Base-by-base conservation (phyloP, 768 basidiomycete genomes). In the Tremella mesenterica region DNA sequence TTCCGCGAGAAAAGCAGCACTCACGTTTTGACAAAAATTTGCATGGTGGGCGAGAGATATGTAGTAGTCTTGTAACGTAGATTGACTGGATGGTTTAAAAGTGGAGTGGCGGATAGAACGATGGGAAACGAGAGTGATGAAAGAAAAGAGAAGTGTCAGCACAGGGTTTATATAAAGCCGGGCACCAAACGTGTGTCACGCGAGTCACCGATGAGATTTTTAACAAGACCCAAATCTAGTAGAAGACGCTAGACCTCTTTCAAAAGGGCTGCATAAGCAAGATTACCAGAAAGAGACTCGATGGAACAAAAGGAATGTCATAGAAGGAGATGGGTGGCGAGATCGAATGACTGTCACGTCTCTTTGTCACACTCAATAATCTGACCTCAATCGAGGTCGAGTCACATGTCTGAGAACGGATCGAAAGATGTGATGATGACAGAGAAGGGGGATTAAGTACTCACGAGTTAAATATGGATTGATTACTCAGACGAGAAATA, bases 1-100 rank as follows among this genome's bases (percentile, higher is more conserved):
- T 9, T 41, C 27, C n/a, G 21, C 6, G 23, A 47, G 41, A 25
- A 36, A n/a, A 43, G 8, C 26, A n/a, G 41, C 18, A 20, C 9
- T 54, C 39, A 57, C 44, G 58, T 64, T 53, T 63, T 65, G 44
- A 69, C 66, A 47, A 67, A 67, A 54, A 69, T 67, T 57, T 93
- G 91, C 91, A 93, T 92, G 47, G 54, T 61, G 51, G n/a, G 46
- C 36, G 47, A 29, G 28, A 7, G 23, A 16, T 31, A 18, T 18
- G 3, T 12, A 31, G 20, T 26, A 20, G 29, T 3, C 29, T 5
- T 3, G 29, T 27, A 27, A 28, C 20, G n/a, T 48, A n/a, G 34
- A 31, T 27, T 14, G 28, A 29, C 47, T 18, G 29, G 45, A 28
- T 47, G n/a, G 45, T 8, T 20, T 18, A 30, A 31, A 18, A 48